phyloP scores from a whole-genome alignment of 2,329 filamentous ascomycete genomes.

The Pseudogymnoascus sp. region DNA sequence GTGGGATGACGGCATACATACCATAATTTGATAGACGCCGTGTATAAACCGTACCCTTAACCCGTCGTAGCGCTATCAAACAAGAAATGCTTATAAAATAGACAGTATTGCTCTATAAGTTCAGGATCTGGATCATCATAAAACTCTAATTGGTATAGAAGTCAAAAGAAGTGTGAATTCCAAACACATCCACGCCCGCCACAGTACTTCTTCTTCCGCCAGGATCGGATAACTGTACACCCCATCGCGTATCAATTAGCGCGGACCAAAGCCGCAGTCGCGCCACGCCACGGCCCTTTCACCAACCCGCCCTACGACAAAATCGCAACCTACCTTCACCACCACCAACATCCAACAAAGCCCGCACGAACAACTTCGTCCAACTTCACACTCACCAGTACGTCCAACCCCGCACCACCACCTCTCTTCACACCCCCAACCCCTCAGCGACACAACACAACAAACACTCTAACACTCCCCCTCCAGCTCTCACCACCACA shows the following conservation, averaged over 20 bases:
- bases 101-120: not conserved
- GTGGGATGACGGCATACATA: not conserved
- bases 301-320: not conserved
- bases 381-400: not conserved
- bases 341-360: not conserved
- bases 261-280: conserved; percentile 1
- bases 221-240: not conserved
- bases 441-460: not conserved
- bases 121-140: not conserved
- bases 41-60: not conserved
- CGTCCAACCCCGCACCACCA: not conserved
- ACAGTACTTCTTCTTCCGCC: not conserved
- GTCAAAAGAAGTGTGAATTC: not conserved
- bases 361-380: not conserved
- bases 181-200: not conserved
- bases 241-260: not conserved
- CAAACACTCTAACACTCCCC: not conserved
- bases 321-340: not conserved
- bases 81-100: not conserved
- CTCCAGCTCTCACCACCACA: not conserved
- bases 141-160: not conserved
- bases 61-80: not conserved
- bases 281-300: not conserved
- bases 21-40: not conserved
- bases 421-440: not conserved